Evolutionary conservation across 2,329 filamentous ascomycete species (phyloP), one percentile per base, ranked within the genome.

Genomic region (Diaporthe sp.): DNA sequence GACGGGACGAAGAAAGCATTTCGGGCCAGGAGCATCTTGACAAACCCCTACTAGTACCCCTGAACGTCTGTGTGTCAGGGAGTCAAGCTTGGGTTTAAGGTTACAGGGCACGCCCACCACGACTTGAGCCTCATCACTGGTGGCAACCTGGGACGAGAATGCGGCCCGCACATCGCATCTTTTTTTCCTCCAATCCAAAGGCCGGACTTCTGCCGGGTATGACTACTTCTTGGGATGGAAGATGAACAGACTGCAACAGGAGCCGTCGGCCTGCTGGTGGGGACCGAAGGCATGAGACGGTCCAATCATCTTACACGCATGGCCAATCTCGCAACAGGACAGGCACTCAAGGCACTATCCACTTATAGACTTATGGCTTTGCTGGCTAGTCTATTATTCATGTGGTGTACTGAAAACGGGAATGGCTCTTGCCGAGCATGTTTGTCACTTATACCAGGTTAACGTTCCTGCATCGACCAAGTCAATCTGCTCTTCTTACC

Each of bases 251-350:
- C 22, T 52, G 45, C 61, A 22, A n/a, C 5, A 30, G 8, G n/a
- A 38, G 33, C 64, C n/a, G 5, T 30, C n/a, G 33, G n/a, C 30
- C 3, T 40, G 33, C 8, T 17, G 33, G 64, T 54, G 64, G 47
- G n/a, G 28, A 38, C 47, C 2, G 8, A 40, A 28, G 15, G 15
- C n/a, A 8, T 17, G 12, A 28, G 40, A 55, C 25, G 33, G 28
- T 17, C 74, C 74, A 76, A 76, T 76, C 67, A 71, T 76, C 74
- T 76, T 76, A 76, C 72, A 76, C 67, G 72, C 40, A 55, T 71
- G 40, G 9, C 52, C 19, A 28, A 28, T 22, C 60, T 22, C 25
- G n/a, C 45, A 38, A 25, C 45, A 52, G 45, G 33, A 38, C 30
- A 35, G 30, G 58, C 58, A 30, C 25, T n/a, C 4, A 19, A 33